These are phyloP conservation scores for Rubia yunnanensis DNA, from an alignment of 257 asterid genomes.

Conservation along the genomic window DNA sequence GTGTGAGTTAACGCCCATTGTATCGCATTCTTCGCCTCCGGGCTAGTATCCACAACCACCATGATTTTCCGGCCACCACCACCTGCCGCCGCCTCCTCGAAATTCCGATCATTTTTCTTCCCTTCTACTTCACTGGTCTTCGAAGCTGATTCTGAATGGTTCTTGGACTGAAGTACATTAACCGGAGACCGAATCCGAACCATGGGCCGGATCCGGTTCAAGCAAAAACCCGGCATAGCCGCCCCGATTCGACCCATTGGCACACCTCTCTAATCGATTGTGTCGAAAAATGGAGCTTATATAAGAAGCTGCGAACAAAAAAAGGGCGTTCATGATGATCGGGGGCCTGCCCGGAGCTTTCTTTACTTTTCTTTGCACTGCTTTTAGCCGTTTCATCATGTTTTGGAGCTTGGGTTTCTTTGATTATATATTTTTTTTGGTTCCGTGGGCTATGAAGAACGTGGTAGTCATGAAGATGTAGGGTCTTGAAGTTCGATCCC, in stretches of 20 bases:
- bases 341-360: constrained; percentile 23
- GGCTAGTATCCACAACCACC: constrained; percentile 63
- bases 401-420: constrained; percentile 21
- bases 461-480: constrained; percentile 44
- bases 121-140: neutral
- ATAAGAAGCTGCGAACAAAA: constrained; percentile 18
- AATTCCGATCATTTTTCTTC: constrained; percentile 2
- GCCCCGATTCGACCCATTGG: constrained; percentile 40
- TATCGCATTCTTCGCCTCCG: constrained; percentile 56
- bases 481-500: constrained; percentile 16
- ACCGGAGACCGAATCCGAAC: constrained; percentile 53
- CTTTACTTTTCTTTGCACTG: constrained; percentile 9
- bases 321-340: constrained; percentile 15
- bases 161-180: constrained; percentile 23
- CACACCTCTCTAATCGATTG: neutral
- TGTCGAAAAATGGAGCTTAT: constrained; percentile 11
- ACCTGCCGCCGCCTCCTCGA: constrained; percentile 12
- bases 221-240: constrained; percentile 59
- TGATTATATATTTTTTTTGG: constrained; percentile 20
- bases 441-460: constrained; percentile 31
- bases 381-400: constrained; percentile 22
- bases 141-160: neutral
- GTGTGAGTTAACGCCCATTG: constrained; percentile 77
- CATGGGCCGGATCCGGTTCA: constrained; percentile 63
- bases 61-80: constrained; percentile 54